These are phyloP conservation scores for Arthrocladium fulminans DNA, from an alignment of 2,329 filamentous ascomycete species.

Conservation along the genomic window DNA sequence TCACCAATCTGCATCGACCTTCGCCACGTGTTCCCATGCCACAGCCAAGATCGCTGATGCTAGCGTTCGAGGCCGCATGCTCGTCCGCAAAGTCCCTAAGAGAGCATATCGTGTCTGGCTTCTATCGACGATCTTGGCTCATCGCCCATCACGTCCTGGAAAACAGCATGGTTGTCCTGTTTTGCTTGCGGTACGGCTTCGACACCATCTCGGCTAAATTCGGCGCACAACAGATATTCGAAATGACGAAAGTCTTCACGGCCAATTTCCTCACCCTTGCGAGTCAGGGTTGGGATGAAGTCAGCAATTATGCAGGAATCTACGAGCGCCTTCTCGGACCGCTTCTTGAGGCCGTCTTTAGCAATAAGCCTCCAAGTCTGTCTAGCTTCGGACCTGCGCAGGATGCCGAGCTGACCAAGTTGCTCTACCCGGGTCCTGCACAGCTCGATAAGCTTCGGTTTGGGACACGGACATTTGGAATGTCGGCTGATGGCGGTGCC, in stretches of 20 bases:
- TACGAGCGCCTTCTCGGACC: conserved; percentile 26
- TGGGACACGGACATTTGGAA: conserved; percentile 13
- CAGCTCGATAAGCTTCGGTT: conserved; percentile 24
- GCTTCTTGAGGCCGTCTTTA: conserved; percentile 27
- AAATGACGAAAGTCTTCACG: conserved; percentile 28
- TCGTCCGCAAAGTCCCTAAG: conserved; percentile 20
- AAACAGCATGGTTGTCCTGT: conserved; percentile 25
- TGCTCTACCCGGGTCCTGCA: conserved; percentile 23
- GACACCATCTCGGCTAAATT: conserved; percentile 25
- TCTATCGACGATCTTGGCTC: conserved; percentile 24
- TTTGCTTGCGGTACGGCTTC: conserved; percentile 27
- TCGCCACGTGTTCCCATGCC: conserved; percentile 23
- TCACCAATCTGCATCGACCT: conserved; percentile 24
- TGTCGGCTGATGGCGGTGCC: not conserved
- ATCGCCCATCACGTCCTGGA: conserved; percentile 24
- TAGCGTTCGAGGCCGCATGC: conserved; percentile 24
- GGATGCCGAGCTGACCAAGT: conserved; percentile 22
- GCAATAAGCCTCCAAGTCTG: conserved; percentile 18
- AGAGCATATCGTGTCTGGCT: conserved; percentile 23
- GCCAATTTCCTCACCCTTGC: conserved; percentile 27
- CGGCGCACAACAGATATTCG: conserved; percentile 25
- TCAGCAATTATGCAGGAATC: conserved; percentile 25
- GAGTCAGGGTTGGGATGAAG: conserved; percentile 27
- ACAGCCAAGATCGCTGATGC: conserved; percentile 20
- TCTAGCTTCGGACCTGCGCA: conserved; percentile 23